These are phyloP conservation scores for Vaucheria bursata DNA, from an alignment of 352 stramenopile genomes.

Conservation along the genomic window DNA sequence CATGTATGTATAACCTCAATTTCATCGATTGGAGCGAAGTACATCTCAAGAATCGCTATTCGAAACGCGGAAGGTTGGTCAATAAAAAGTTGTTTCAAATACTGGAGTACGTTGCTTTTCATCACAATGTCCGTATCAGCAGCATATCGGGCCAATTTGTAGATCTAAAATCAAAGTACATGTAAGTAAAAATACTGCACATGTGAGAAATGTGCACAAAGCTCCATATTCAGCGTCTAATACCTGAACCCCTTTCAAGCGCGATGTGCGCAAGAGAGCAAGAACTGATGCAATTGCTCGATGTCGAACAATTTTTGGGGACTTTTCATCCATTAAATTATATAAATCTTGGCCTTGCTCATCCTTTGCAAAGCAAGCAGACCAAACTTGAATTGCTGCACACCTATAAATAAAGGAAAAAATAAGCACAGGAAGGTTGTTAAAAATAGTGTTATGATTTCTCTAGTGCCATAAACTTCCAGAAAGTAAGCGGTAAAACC, in stretches of 20 bases:
- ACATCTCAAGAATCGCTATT: conserved; percentile 1
- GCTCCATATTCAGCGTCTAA: too few species aligned
- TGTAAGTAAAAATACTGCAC: not conserved
- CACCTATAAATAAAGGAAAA: too few species aligned
- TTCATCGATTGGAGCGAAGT: not conserved
- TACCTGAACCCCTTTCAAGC: not conserved
- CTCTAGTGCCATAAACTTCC: too few species aligned
- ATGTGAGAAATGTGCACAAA: too few species aligned
- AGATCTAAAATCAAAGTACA: not conserved
- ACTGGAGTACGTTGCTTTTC: not conserved
- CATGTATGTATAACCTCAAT: too few species aligned
- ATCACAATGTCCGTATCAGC: not conserved
- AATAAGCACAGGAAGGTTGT: too few species aligned
- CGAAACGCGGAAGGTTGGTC: conserved; percentile 1
- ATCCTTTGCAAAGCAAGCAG: not conserved
- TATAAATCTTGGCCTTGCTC: conserved; percentile 2
- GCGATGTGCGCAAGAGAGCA: not conserved
- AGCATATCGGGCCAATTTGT: not conserved
- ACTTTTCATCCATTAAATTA: not conserved
- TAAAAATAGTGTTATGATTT: too few species aligned
- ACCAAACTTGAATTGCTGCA: not conserved
- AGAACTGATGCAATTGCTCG: not conserved
- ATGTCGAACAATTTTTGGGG: not conserved
- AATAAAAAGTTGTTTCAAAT: not conserved
- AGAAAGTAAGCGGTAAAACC: too few species aligned